Evolutionary conservation across 2,329 filamentous ascomycete species (phyloP).

Genomic region (Ceratocystis diversiconidia): DNA sequence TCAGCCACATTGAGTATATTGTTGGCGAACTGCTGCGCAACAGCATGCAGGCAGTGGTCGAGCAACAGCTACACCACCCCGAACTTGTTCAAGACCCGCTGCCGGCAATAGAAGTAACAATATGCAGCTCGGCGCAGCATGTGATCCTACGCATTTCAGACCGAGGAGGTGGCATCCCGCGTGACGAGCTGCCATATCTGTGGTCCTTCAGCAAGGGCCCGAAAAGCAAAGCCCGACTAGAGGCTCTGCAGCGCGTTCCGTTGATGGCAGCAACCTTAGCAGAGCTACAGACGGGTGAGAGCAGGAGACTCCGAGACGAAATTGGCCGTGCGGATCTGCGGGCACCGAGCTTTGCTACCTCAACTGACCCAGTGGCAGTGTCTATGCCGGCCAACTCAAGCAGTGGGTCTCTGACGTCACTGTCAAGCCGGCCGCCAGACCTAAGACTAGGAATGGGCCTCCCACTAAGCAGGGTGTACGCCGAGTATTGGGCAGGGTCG

Average conservation of each 20-base stretch:
- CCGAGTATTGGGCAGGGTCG: constrained; percentile 94
- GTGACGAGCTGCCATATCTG: constrained; percentile 71
- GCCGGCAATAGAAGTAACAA: constrained; percentile 80
- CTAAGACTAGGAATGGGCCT: constrained; percentile 83
- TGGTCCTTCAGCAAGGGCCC: constrained; percentile 97
- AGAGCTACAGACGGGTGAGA: constrained; percentile 43
- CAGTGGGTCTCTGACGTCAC: constrained; percentile 56
- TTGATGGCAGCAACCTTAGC: constrained; percentile 88
- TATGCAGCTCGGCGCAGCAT: constrained; percentile 87
- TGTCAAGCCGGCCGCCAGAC: constrained; percentile 74
- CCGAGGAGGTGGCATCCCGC: constrained; percentile 80
- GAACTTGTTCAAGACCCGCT: constrained; percentile 30
- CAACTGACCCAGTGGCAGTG: background rate
- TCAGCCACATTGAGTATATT: constrained; percentile 93
- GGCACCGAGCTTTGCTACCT: constrained; percentile 27
- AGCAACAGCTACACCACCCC: constrained; percentile 40
- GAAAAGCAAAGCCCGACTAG: constrained; percentile 58
- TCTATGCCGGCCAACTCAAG: constrained; percentile 19
- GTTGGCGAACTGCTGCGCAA: constrained; percentile 89
- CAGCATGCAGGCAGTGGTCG: constrained; percentile 82
- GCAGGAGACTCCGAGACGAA: constrained; percentile 25
- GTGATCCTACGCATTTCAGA: constrained; percentile 95
- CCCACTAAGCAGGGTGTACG: constrained; percentile 85
- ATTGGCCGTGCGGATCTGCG: constrained; percentile 30
- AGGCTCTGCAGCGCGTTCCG: constrained; percentile 75